Base-by-base conservation (phyloP, 768 basidiomycete genomes). In the Sarcodon sp. region DNA sequence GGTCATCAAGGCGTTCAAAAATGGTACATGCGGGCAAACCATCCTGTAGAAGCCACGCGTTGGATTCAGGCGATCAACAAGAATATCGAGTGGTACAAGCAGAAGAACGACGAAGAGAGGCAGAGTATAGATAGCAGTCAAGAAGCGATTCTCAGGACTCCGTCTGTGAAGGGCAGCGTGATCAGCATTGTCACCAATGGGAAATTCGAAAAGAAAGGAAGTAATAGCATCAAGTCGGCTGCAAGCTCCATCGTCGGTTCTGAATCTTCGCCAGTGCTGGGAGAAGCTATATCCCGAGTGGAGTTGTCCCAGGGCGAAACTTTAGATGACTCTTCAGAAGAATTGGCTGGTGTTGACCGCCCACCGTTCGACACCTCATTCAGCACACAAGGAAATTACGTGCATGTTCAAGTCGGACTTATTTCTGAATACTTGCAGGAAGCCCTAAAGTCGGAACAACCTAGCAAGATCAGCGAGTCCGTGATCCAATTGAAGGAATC, bases 11-110 rank as follows among this genome's bases (percentile, higher is more conserved):
- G 66, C 4, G 64, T 67, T 0, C 80, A 85, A 56, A 87, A 80
- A 61, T 88, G 87, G 87, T 83, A 83, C 60, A 70, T 91, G 63
- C 83, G 81, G 49, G 84, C 85, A 0, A 86, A 80, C 52, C 90
- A 96, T 56, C 88, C 85, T 0, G 87, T 87, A 5, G 93, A 97
- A 62, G 88, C 88, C 4, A 72, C 83, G 4, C 73, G 92, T 9
- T 97, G 93, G 93, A 77, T 79, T 1, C 78, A 83, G 49, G 84
- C 83, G 0, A 74, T 97, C 43, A 64, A 66, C 13, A 76, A 75
- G 58, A 82, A 79, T 52, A 82, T 91, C 50, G 86, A 90, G 33
- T 83, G 79, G 71, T 73, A 71, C 44, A 72, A 71, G 48, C 67
- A 68, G n/a, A 69, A 73, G 34, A 49, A 52, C 15, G 56, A 45